Conservation (phyloP, 2,329 filamentous ascomycete species). For the Xylariaceae sp. region DNA sequence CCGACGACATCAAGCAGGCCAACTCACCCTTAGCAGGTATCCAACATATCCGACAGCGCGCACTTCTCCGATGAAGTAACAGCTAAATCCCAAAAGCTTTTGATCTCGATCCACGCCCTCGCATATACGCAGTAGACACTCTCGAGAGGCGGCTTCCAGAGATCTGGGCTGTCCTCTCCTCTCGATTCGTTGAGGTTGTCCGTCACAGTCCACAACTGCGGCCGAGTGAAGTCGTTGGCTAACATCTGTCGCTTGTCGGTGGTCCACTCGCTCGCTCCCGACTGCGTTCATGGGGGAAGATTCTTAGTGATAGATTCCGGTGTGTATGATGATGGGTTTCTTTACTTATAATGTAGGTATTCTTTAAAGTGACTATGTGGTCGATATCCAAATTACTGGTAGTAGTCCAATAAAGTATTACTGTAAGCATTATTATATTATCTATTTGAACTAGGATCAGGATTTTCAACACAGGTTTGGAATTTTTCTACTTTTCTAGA, state of each 20-base stretch:
- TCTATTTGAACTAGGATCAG: too few relatives aligned
- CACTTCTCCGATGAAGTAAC: constrained; percentile 70
- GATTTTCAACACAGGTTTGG: too few relatives aligned
- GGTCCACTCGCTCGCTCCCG: constrained; percentile 70
- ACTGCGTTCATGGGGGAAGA: constrained; percentile 40
- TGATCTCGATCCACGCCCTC: constrained; percentile 72
- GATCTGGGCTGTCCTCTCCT: constrained; percentile 68
- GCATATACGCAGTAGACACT: constrained; percentile 77
- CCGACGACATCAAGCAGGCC: too few relatives aligned
- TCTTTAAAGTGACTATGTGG: constrained; percentile 76
- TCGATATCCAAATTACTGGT: constrained; percentile 75
- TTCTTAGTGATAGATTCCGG: constrained; percentile 4
- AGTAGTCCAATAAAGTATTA: constrained; percentile 64
- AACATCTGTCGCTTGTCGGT: constrained; percentile 62
- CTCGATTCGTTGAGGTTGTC: constrained; percentile 71
- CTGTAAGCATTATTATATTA: too few relatives aligned
- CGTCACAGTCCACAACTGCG: constrained; percentile 76
- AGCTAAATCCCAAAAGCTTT: constrained; percentile 65
- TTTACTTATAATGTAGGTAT: constrained; percentile 66
- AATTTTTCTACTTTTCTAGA: too few relatives aligned
- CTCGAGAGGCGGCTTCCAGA: constrained; percentile 68
- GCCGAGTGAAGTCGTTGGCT: constrained; percentile 72
- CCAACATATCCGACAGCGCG: constrained; percentile 61
- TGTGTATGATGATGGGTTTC: background rate
- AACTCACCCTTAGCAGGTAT: constrained; percentile 57